A percentile compares a stretch with the other conserved stretches of the same genome.
These are phyloP conservation scores for Colletotrichum neosansevieriae DNA, from an alignment of 2,329 filamentous ascomycete genomes.

Conservation along the genomic window DNA sequence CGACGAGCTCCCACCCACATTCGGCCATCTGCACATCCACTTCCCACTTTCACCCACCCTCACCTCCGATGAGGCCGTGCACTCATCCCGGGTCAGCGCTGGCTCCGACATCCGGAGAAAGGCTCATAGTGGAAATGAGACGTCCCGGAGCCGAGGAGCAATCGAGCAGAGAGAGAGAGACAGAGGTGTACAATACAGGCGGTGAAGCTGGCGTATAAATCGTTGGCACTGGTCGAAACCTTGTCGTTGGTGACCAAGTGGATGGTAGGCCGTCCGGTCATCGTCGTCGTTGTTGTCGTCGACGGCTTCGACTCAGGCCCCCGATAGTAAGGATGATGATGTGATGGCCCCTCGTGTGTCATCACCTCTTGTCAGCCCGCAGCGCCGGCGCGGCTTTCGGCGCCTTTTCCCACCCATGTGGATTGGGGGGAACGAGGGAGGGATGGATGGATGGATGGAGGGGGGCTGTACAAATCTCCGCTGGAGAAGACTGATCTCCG, in stretches of 20 bases:
- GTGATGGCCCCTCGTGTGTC: constrained; percentile 11
- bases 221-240: too few species aligned
- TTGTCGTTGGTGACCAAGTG: too few species aligned
- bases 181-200: too few species aligned
- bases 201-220: not conserved
- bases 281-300: not conserved
- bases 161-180: too few species aligned
- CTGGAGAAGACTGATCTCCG: not conserved
- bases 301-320: not conserved
- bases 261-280: too few species aligned
- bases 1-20: too few species aligned
- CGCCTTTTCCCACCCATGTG: constrained; percentile 9
- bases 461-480: constrained; percentile 10
- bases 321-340: constrained; percentile 5
- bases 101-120: constrained; percentile 12
- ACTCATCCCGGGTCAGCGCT: not conserved
- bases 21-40: not conserved
- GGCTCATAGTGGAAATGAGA: not conserved
- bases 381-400: constrained; percentile 30
- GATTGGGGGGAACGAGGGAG: not conserved
- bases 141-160: too few species aligned
- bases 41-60: not conserved
- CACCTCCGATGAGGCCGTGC: constrained; percentile 7
- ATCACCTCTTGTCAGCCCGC: constrained; percentile 19
- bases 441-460: not conserved